These are phyloP conservation scores for Teratosphaeria nubilosa DNA, from an alignment of 2,329 filamentous ascomycete species.

Conservation along the genomic window DNA sequence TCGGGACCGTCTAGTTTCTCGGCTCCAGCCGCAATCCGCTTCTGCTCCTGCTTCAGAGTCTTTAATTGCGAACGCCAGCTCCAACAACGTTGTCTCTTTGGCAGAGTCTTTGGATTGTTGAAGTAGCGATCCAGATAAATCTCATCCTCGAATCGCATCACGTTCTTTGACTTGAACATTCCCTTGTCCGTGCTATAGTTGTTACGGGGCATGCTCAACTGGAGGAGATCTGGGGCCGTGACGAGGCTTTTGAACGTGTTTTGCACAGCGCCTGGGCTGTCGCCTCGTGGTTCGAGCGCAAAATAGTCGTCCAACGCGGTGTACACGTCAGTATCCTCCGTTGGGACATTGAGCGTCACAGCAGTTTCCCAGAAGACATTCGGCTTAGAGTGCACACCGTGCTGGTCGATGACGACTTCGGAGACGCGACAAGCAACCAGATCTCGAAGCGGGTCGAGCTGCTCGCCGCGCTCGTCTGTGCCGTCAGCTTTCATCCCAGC, in stretches of 20 bases:
- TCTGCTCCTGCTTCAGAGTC: slow-evolving; percentile 20
- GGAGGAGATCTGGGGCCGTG: slow-evolving; percentile 63
- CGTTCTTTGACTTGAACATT: slow-evolving; percentile 65
- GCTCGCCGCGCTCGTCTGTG: slow-evolving; percentile 59
- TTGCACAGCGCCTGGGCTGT: slow-evolving; percentile 36
- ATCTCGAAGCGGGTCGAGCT: slow-evolving; percentile 50
- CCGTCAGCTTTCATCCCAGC: slow-evolving; percentile 70
- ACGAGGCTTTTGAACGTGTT: slow-evolving; percentile 58
- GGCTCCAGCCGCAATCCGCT: slow-evolving; percentile 12
- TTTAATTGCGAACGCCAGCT: slow-evolving; percentile 55
- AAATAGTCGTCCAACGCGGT: slow-evolving; percentile 78
- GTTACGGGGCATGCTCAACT: slow-evolving; percentile 79
- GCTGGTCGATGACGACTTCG: slow-evolving; percentile 10
- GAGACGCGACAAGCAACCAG: slow-evolving; percentile 6
- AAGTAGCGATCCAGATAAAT: slow-evolving; percentile 86
- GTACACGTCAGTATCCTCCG: slow-evolving; percentile 59
- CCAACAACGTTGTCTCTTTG: slow-evolving; percentile 62
- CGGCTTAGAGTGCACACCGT: slow-evolving; percentile 10
- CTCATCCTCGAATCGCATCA: slow-evolving; percentile 67
- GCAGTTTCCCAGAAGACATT: slow-evolving; percentile 25
- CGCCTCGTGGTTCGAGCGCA: slow-evolving; percentile 64
- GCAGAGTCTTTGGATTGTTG: slow-evolving; percentile 54
- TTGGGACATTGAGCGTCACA: slow-evolving; percentile 51
- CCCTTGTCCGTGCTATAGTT: slow-evolving; percentile 49
- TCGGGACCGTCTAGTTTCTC: slow-evolving; percentile 19